Conservation (phyloP, 1,284 basidiomycete species). For the Fomitopsis pinicola region DNA sequence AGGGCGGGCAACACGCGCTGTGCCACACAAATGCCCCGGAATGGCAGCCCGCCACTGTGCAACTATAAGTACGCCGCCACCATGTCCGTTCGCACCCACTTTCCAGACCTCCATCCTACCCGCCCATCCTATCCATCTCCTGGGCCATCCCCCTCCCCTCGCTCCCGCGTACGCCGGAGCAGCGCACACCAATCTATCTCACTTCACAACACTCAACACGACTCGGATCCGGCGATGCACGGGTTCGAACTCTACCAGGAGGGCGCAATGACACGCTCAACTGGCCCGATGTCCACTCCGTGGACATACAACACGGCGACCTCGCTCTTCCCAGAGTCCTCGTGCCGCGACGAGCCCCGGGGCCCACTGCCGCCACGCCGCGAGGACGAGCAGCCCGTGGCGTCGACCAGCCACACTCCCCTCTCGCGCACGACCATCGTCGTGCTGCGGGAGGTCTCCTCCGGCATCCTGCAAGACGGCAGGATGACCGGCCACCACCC, state of each 20-base stretch:
- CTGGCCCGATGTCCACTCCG: background rate
- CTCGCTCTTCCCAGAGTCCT: background rate
- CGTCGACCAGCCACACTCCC: background rate
- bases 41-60: background rate
- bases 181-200: background rate
- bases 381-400: no score
- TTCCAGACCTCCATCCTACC: background rate
- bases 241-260: background rate
- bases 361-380: background rate
- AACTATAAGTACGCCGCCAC: background rate
- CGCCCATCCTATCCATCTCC: background rate
- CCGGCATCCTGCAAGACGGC: background rate
- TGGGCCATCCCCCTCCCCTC: background rate
- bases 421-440: background rate
- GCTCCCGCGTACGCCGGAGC: background rate
- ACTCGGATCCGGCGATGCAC: background rate
- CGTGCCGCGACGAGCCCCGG: background rate
- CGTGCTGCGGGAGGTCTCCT: background rate
- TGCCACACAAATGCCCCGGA: background rate
- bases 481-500: background rate
- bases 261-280: background rate
- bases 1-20: background rate
- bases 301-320: background rate
- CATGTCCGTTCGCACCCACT: background rate
- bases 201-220: background rate